Evolutionary conservation across 75 land plant species (phyloP), one percentile per base, ranked within the genome.

Genomic region (Pinus taeda): DNA sequence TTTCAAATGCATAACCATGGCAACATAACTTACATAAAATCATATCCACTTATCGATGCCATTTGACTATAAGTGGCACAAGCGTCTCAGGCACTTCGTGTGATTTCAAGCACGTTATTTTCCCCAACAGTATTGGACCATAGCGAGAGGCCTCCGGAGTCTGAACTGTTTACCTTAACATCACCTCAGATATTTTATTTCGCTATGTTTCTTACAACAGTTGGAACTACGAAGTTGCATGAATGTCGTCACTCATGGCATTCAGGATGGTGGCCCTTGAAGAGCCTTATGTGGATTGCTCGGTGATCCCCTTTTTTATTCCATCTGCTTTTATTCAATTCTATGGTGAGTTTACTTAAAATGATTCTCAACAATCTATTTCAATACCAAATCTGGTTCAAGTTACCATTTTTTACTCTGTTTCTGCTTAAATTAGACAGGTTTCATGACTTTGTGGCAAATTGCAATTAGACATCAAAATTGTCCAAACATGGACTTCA

Each of bases 221-320:
- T 85, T 57, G 88, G 92, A 56, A 88, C 98, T 22, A 84, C 79
- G 1, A 90, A 90, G 79, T 42, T 84, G 55, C 55, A 78, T 26
- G 87, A 85, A 14, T 74, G 80, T 37, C 75, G 97, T 59, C 85
- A 88, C 74, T 62, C 62, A 14, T 96, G 98, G 98, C 97, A 96
- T 76, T 90, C 93, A 33, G 95, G 91, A 69, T 92, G 97, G 94
- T 96, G 98, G 98, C 83, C 91, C 57, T 73, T 83, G 11, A 96
- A 96, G 77, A 74, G 84, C 59, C 15, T 88, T 36, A 20, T 94
- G 64, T 94, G 96, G 95, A 61, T 89, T 61, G 62, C 77, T 62
- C 77, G 79, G 71, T 82, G 11, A 37, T 90, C n/a, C 90, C 97
- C 7, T 96, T 96, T 72, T 81, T 92, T 71, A 21, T 94, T 65